These are phyloP conservation scores for Psilocybe cyanescens DNA, from an alignment of 768 basidiomycete genomes.

Conservation along the genomic window DNA sequence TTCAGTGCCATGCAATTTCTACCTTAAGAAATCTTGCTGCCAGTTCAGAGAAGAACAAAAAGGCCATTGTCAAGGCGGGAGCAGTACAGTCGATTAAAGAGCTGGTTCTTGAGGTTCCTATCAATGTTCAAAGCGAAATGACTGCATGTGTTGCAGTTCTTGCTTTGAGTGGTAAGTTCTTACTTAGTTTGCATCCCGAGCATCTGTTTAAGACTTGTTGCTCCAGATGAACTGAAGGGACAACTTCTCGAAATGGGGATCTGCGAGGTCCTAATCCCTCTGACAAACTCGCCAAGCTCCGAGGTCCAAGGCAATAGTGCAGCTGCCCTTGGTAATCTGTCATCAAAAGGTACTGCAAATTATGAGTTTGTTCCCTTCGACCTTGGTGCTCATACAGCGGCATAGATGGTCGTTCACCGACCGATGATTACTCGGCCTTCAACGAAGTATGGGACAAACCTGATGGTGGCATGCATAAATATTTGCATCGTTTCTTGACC, in stretches of 20 bases:
- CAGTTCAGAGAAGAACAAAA: slow-evolving; percentile 97
- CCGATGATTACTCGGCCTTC: slow-evolving; percentile 95
- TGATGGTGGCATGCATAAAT: slow-evolving; percentile 95
- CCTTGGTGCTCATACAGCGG: too few relatives aligned
- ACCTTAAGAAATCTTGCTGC: slow-evolving; percentile 96
- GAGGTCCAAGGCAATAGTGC: slow-evolving; percentile 99
- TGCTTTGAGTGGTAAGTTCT: slow-evolving; percentile 83
- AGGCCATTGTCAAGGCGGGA: slow-evolving; percentile 96
- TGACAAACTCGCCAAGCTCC: slow-evolving; percentile 94
- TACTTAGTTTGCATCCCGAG: not conserved
- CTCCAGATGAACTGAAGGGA: slow-evolving; percentile 91
- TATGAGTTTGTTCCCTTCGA: too few relatives aligned
- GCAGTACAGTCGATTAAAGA: slow-evolving; percentile 98
- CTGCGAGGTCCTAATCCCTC: slow-evolving; percentile 94
- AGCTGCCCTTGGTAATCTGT: slow-evolving; percentile 95
- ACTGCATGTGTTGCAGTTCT: slow-evolving; percentile 98
- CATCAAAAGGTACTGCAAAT: slow-evolving; percentile 79
- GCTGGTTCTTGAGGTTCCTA: slow-evolving; percentile 90
- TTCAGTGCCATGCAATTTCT: slow-evolving; percentile 98
- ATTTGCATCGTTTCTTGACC: slow-evolving; percentile 91
- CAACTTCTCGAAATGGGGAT: slow-evolving; percentile 98
- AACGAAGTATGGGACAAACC: slow-evolving; percentile 98
- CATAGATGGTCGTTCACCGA: slow-evolving; percentile 71
- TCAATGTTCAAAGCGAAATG: slow-evolving; percentile 99
- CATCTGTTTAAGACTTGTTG: slow-evolving; percentile 3